Conservation (phyloP, 1,284 basidiomycete genomes). For the Cutaneotrichosporon mucoides region DNA sequence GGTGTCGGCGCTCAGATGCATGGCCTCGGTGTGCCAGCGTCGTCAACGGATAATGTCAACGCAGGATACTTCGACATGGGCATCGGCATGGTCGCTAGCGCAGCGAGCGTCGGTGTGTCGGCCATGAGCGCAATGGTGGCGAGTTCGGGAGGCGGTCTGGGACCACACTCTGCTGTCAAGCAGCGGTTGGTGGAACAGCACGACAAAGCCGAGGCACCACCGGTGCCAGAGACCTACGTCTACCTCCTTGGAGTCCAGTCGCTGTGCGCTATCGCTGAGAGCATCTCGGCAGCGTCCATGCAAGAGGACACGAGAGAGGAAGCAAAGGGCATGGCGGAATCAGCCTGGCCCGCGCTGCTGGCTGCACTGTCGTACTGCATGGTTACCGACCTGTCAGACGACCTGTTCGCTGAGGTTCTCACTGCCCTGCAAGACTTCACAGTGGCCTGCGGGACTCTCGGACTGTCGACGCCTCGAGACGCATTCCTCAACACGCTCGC, state of each 20-base stretch:
- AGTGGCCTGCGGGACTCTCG: conserved; percentile 83
- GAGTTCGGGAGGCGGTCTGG: conserved; percentile 58
- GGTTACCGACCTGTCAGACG: conserved; percentile 72
- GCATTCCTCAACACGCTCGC: conserved; percentile 83
- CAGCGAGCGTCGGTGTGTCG: conserved; percentile 71
- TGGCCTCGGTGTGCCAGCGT: conserved; percentile 61
- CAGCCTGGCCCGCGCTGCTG: conserved; percentile 82
- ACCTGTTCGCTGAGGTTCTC: conserved; percentile 66
- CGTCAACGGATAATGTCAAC: conserved; percentile 24
- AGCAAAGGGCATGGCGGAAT: conserved; percentile 71
- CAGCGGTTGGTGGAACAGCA: conserved; percentile 92
- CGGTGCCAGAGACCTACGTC: conserved; percentile 85
- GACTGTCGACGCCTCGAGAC: conserved; percentile 79
- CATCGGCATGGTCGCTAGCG: conserved; percentile 75
- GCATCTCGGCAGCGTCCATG: conserved; percentile 65
- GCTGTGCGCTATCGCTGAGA: conserved; percentile 79
- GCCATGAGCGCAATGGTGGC: conserved; percentile 65
- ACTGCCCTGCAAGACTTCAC: conserved; percentile 76
- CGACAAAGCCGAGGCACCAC: conserved; percentile 90
- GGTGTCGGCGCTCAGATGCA: conserved; percentile 74
- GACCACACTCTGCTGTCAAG: conserved; percentile 72
- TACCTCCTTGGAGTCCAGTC: conserved; percentile 88
- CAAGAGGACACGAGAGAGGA: conserved; percentile 47
- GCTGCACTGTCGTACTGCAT: conserved; percentile 85
- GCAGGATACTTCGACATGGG: conserved; percentile 59